phyloP scores from a whole-genome alignment of 495 filamentous ascomycete species.

The Aspergillus conjunctus region DNA sequence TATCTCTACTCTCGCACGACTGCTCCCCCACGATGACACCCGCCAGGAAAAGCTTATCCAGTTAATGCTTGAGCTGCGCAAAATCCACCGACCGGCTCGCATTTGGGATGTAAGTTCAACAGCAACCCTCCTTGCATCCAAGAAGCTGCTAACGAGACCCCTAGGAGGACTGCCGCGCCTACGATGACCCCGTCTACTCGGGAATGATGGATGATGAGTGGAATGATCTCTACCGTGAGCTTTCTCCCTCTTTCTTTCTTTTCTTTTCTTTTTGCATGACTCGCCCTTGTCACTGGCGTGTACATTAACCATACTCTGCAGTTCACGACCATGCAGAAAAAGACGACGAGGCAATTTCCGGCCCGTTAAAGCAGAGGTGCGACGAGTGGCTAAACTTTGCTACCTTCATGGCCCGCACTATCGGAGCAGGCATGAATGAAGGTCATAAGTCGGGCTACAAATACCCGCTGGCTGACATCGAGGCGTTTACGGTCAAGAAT shows the following conservation, averaged over 20 bases:
- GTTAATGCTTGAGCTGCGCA: not conserved
- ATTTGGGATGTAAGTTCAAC: not conserved
- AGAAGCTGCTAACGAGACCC: not conserved
- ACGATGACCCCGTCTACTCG: not conserved
- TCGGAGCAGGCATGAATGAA: not conserved
- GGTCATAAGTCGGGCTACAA: not conserved
- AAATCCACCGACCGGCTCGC: not conserved
- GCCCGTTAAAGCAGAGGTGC: not conserved
- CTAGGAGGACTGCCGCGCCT: not conserved
- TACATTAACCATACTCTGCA: not conserved
- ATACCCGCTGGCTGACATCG: not conserved
- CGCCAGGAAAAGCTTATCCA: not conserved
- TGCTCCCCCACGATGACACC: not conserved
- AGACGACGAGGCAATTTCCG: not conserved
- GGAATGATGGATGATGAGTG: not conserved
- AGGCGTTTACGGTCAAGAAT: not conserved
- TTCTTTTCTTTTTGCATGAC: no score
- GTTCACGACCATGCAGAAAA: not conserved
- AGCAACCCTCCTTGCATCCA: not conserved
- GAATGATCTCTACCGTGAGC: not conserved
- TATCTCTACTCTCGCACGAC: not conserved
- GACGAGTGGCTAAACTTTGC: not conserved
- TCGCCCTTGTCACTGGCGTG: no score
- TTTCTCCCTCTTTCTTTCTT: not conserved
- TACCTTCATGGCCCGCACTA: not conserved